These are phyloP conservation scores for Adansonia grandidieri DNA, from an alignment of 441 rosid genomes.

Conservation along the genomic window DNA sequence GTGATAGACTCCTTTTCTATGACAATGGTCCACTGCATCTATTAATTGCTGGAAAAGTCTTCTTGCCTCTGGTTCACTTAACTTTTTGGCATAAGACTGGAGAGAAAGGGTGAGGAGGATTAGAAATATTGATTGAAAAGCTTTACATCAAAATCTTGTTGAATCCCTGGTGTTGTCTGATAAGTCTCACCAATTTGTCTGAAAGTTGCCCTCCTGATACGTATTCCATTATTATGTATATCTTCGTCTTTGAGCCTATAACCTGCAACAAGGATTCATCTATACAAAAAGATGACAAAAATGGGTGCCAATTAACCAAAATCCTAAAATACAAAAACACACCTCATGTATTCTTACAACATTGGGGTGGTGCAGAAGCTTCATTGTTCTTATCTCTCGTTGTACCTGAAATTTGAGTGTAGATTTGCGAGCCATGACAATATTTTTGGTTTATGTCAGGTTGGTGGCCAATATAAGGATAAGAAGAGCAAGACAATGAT, in stretches of 20 bases:
- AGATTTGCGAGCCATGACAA: not conserved
- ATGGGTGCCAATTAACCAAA: constrained; percentile 1
- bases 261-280: constrained; percentile 47
- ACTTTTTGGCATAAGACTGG: constrained; percentile 54
- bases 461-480: not conserved
- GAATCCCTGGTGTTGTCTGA: constrained; percentile 10
- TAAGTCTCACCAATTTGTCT: constrained; percentile 67
- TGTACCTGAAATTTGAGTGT: constrained; percentile 51
- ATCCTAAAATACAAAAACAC: not conserved
- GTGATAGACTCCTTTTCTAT: constrained; percentile 83
- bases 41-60: constrained; percentile 79
- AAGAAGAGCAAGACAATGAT: not conserved
- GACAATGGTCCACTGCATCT: constrained; percentile 88
- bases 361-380: constrained; percentile 83
- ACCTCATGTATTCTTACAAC: constrained; percentile 85
- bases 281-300: not conserved
- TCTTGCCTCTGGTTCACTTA: constrained; percentile 76
- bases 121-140: constrained; percentile 8
- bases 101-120: not conserved
- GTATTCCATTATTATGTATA: constrained; percentile 87
- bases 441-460: too few species aligned
- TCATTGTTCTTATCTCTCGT: constrained; percentile 88
- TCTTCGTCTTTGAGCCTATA: constrained; percentile 80
- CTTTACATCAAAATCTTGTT: not conserved
- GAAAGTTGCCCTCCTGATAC: constrained; percentile 86